These are phyloP conservation scores for Diophrys appendiculata DNA, from an alignment of 73 alveolate genomes.

Conservation along the genomic window DNA sequence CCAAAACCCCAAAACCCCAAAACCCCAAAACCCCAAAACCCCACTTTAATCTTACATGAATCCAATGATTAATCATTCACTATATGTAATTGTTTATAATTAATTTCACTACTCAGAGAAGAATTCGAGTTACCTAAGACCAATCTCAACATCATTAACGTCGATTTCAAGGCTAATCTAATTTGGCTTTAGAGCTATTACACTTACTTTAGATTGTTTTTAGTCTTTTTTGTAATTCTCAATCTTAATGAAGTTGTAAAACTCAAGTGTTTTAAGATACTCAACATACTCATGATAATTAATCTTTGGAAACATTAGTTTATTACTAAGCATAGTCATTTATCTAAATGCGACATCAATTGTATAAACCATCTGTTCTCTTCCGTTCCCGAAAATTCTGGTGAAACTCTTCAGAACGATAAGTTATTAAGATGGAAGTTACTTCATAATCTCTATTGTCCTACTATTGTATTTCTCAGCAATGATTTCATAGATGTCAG, in stretches of 20 bases:
- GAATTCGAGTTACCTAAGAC: too few species aligned
- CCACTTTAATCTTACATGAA: too few species aligned
- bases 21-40: too few species aligned
- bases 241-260: constrained; percentile 21
- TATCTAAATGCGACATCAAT: neutral
- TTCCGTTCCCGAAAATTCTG: constrained; percentile 13
- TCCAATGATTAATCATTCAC: too few species aligned
- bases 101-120: too few species aligned
- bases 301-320: neutral
- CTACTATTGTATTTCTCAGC: neutral
- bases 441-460: neutral
- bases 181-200: too few species aligned
- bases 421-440: constrained; percentile 9
- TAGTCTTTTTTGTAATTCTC: constrained; percentile 6
- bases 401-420: constrained; percentile 18
- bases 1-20: too few species aligned
- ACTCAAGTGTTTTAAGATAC: constrained; percentile 15
- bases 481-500: neutral
- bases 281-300: neutral
- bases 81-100: too few species aligned
- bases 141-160: too few species aligned
- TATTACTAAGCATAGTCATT: neutral
- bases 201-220: constrained; percentile 8
- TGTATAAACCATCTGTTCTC: constrained; percentile 18
- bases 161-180: too few species aligned